These are phyloP conservation scores for Aspergillus eucalypticola DNA, from an alignment of 2,329 filamentous ascomycete species.

Conservation along the genomic window DNA sequence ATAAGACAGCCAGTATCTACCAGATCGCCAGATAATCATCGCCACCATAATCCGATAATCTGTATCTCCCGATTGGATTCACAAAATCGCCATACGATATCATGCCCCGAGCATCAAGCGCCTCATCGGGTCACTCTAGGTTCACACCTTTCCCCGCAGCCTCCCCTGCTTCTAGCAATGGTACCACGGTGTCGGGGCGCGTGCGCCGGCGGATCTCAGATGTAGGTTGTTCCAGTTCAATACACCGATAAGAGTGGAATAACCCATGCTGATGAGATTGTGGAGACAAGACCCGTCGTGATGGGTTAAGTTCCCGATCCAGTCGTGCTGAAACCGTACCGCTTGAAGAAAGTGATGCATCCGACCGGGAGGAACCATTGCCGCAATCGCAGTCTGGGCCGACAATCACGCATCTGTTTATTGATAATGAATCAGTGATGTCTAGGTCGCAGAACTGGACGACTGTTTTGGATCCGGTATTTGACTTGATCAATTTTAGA, in stretches of 20 bases:
- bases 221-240: background rate
- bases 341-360: background rate
- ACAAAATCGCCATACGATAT: background rate
- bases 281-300: background rate
- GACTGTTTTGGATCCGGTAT: conserved; percentile 27
- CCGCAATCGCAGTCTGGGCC: conserved; percentile 22
- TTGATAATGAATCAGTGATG: conserved; percentile 27
- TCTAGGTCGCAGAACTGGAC: conserved; percentile 27
- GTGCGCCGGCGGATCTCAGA: background rate
- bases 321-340: background rate
- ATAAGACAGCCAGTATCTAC: background rate
- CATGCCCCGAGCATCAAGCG: conserved; percentile 7
- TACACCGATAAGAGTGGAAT: background rate
- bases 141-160: conserved; percentile 8
- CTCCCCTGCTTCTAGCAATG: conserved; percentile 7
- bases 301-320: conserved; percentile 3
- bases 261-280: background rate
- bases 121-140: background rate
- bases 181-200: conserved; percentile 1
- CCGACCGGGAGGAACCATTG: background rate
- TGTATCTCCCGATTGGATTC: background rate
- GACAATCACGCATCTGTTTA: conserved; percentile 22
- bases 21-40: background rate
- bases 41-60: background rate
- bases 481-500: background rate